Evolutionary conservation across 2,329 filamentous ascomycete species (phyloP).

Genomic region (Fusarium odoratissimum): DNA sequence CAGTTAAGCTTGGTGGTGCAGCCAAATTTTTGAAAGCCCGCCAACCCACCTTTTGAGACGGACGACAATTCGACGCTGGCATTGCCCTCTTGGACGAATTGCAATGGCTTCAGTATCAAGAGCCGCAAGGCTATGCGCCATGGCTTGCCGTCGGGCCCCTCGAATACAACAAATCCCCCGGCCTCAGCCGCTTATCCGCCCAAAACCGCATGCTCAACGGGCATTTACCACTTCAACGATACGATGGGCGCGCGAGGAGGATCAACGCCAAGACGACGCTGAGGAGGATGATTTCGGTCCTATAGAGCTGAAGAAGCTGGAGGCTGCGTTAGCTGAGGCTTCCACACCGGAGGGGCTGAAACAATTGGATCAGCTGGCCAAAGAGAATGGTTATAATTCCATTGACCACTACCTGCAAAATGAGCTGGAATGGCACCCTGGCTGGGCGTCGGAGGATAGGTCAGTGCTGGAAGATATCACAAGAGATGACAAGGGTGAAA

Average conservation of each 20-base stretch:
- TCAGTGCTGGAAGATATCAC: conserved; percentile 48
- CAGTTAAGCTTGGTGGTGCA: conserved; percentile 27
- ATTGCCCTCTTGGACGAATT: conserved; percentile 41
- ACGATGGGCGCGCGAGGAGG: conserved; percentile 44
- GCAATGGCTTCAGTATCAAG: conserved; percentile 55
- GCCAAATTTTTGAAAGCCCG: conserved; percentile 50
- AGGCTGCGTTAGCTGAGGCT: conserved; percentile 46
- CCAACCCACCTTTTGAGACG: conserved; percentile 31
- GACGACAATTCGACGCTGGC: conserved; percentile 39
- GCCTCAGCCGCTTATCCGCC: conserved; percentile 41
- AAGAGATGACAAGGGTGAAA: conserved; percentile 48
- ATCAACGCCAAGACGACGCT: conserved; percentile 33
- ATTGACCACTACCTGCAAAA: conserved; percentile 50
- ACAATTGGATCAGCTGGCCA: conserved; percentile 52
- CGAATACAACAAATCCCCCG: conserved; percentile 40
- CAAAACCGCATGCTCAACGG: conserved; percentile 38
- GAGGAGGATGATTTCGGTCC: conserved; percentile 43
- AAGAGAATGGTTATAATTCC: conserved; percentile 48
- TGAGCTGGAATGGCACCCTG: conserved; percentile 44
- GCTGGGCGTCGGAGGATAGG: conserved; percentile 49
- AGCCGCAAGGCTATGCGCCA: conserved; percentile 52
- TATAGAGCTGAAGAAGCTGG: conserved; percentile 48
- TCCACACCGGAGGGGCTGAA: conserved; percentile 49
- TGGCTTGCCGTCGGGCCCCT: conserved; percentile 49
- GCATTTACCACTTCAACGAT: conserved; percentile 49